Conservation (phyloP, 2,329 filamentous ascomycete genomes). For the Diaporthe sp. region DNA sequence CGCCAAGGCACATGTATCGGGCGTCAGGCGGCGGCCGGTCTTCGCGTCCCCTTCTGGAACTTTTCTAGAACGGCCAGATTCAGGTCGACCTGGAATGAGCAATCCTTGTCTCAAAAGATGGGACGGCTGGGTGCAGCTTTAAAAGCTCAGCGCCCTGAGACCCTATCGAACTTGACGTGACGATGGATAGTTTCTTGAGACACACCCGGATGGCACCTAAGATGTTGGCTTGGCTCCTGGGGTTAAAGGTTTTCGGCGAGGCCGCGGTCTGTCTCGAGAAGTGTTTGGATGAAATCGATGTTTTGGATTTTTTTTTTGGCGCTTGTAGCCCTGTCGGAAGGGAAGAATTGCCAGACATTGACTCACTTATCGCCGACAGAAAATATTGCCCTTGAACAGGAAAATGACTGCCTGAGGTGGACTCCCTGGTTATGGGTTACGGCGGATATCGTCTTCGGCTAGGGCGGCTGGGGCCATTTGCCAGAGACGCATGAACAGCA, state of each 20-base stretch:
- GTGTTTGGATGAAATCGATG: conserved; percentile 30
- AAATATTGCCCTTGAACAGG: background rate
- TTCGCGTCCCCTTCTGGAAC: conserved; percentile 6
- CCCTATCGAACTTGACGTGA: background rate
- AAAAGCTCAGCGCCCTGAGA: background rate
- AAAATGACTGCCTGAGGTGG: background rate
- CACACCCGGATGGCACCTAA: conserved; percentile 25
- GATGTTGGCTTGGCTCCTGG: background rate
- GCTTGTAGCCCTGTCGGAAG: conserved; percentile 1
- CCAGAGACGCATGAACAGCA: conserved; percentile 18
- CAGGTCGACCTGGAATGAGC: conserved; percentile 21
- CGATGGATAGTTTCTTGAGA: conserved; percentile 16
- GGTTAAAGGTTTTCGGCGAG: conserved; percentile 21
- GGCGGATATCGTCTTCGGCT: background rate
- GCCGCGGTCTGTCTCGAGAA: conserved; percentile 23
- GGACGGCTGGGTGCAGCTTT: conserved; percentile 14
- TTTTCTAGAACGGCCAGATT: conserved; percentile 17
- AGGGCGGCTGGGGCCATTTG: conserved; percentile 4
- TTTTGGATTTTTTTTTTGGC: conserved; percentile 4
- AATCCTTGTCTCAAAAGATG: conserved; percentile 10
- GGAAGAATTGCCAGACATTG: background rate
- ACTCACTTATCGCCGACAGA: background rate
- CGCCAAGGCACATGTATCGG: background rate
- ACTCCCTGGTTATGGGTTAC: background rate
- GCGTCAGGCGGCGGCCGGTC: background rate